Percentiles rank a stretch among this genome's conserved stretches.
Conservation (phyloP, 192 early-diverging fungal genomes). For the Linnemannia exigua region DNA sequence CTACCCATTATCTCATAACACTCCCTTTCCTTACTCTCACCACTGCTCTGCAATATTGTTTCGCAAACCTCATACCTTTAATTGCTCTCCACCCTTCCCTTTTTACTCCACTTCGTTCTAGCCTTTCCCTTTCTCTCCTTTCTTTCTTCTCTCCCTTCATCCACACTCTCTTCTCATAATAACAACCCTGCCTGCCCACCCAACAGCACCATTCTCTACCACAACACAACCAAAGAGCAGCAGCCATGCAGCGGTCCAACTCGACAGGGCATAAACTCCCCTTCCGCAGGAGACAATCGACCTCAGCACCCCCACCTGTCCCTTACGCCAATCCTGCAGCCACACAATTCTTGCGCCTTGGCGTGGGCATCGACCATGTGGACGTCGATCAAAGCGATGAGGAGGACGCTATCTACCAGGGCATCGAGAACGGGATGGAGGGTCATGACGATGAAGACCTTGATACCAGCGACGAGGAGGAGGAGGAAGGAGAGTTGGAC, state of each 20-base stretch:
- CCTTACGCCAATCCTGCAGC: slow-evolving; percentile 42
- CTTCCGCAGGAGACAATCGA: slow-evolving; percentile 25
- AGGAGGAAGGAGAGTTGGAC: not conserved
- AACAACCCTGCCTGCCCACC: not conserved
- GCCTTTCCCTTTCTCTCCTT: not conserved
- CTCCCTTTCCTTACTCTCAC: not conserved
- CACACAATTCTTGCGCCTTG: slow-evolving; percentile 38
- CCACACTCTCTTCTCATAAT: not conserved
- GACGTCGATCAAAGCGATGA: slow-evolving; percentile 41
- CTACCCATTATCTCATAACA: not conserved
- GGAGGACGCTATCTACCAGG: slow-evolving; percentile 32
- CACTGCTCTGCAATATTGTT: not conserved
- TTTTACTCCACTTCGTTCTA: not conserved
- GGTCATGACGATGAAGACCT: not conserved
- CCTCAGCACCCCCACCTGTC: slow-evolving; percentile 5
- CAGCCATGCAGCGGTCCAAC: slow-evolving; percentile 16
- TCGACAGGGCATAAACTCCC: slow-evolving; percentile 22
- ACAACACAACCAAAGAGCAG: not conserved
- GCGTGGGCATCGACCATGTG: slow-evolving; percentile 45
- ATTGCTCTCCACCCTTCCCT: not conserved
- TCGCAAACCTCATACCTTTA: not conserved
- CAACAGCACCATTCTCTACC: not conserved
- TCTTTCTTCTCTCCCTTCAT: not conserved
- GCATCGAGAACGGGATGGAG: slow-evolving; percentile 42
- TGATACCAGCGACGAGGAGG: slow-evolving; percentile 17